These are phyloP conservation scores for Candida coquimbonensis DNA, from an alignment of 805 yeast genomes.

Conservation along the genomic window DNA sequence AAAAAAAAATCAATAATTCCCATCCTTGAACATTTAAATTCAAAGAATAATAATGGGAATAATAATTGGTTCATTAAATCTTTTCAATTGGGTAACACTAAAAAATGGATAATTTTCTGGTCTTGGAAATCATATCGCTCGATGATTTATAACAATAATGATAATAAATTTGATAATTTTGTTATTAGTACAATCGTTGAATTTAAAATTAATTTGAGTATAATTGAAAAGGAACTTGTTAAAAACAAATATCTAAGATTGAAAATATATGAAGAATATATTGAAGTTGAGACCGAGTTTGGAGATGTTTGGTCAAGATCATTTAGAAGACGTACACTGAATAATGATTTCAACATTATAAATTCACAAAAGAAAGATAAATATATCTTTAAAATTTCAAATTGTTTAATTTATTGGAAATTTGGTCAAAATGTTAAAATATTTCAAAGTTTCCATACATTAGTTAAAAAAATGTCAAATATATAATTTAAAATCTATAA, in stretches of 20 bases:
- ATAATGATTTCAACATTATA: not conserved
- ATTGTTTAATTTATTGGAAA: constrained; percentile 11
- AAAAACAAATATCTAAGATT: not conserved
- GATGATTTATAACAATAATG: constrained; percentile 1
- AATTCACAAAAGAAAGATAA: not conserved
- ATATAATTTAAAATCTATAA: too few relatives aligned
- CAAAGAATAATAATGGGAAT: constrained; percentile 11
- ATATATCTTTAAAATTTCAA: constrained; percentile 9
- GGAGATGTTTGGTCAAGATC: constrained; percentile 23
- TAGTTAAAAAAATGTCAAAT: constrained; percentile 3
- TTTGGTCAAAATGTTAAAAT: constrained; percentile 11
- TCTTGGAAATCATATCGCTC: constrained; percentile 13
- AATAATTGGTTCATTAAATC: constrained; percentile 13
- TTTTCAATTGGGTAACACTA: constrained; percentile 18
- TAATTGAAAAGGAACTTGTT: not conserved
- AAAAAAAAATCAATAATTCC: constrained; percentile 14
- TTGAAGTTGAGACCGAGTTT: constrained; percentile 1
- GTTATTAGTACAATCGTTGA: constrained; percentile 10
- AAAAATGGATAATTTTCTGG: constrained; percentile 24
- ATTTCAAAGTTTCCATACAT: constrained; percentile 21
- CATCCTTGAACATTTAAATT: constrained; percentile 1
- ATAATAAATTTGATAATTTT: constrained; percentile 2
- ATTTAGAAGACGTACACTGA: constrained; percentile 12
- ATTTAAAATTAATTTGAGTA: constrained; percentile 8
- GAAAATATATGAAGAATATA: not conserved